Percentiles rank a stretch among this genome's conserved stretches.
phyloP scores from a whole-genome alignment of 257 asterid species.

The Ajuga chamaepitys region DNA sequence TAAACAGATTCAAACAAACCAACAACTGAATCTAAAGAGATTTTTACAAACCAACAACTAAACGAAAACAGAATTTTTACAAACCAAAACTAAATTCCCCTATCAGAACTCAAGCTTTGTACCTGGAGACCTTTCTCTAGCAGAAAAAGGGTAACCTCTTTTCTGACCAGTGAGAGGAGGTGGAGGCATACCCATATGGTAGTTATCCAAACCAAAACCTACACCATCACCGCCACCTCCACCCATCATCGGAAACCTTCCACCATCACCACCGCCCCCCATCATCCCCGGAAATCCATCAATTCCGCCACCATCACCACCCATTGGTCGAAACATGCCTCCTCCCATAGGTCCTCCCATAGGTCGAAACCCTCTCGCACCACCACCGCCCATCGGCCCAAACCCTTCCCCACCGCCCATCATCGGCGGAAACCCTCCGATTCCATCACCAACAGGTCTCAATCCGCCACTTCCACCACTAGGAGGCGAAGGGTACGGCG shows the following conservation, averaged over 20 bases:
- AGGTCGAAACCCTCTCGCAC: constrained; percentile 28
- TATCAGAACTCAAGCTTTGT: constrained; percentile 4
- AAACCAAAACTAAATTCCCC: neutral
- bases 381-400: constrained; percentile 23
- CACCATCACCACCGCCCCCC: constrained; percentile 27
- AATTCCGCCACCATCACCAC: constrained; percentile 12
- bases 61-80: too few relatives aligned
- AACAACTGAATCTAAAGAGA: too few relatives aligned
- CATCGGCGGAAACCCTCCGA: constrained; percentile 23
- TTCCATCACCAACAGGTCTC: constrained; percentile 30
- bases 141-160: constrained; percentile 54
- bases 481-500: constrained; percentile 32
- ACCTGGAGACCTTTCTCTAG: constrained; percentile 63
- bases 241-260: constrained; percentile 24
- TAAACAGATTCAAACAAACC: neutral
- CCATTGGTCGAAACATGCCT: constrained; percentile 10
- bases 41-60: too few relatives aligned
- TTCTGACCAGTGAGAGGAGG: constrained; percentile 61
- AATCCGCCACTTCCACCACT: constrained; percentile 32
- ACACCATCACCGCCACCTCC: constrained; percentile 27
- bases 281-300: constrained; percentile 10
- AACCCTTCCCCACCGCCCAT: constrained; percentile 22
- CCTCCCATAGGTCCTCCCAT: constrained; percentile 21
- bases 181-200: constrained; percentile 27
- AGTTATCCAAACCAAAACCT: constrained; percentile 33